Evolutionary conservation across 306 rosid genomes (phyloP).

Genomic region (apple (Malus domestica)): DNA sequence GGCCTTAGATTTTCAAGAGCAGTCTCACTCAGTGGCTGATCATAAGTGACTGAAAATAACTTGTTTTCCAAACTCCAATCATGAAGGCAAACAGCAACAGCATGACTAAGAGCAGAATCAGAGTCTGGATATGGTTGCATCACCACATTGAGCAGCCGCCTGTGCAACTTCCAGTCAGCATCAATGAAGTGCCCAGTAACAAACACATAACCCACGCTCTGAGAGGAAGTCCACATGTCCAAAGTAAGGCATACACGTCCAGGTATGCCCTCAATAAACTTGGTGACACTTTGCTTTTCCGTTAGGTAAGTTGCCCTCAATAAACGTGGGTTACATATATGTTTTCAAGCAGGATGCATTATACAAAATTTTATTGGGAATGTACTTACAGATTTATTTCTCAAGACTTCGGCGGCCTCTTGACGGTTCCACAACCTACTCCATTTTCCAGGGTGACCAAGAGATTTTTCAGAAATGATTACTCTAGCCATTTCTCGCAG

Average conservation of each 20-base stretch:
- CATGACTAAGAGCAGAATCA: constrained; percentile 64
- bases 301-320: constrained; percentile 49
- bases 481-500: too few species aligned
- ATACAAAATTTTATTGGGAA: too few species aligned
- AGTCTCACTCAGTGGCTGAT: constrained; percentile 36
- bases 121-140: constrained; percentile 95
- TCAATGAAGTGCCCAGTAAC: constrained; percentile 86
- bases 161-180: constrained; percentile 79
- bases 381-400: too few species aligned
- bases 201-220: constrained; percentile 77
- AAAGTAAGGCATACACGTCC: constrained; percentile 86
- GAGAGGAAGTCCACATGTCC: constrained; percentile 73
- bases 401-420: too few species aligned
- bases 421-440: too few species aligned
- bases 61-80: constrained; percentile 80
- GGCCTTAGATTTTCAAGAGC: constrained; percentile 72
- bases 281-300: constrained; percentile 64
- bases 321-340: too few species aligned
- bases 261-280: constrained; percentile 61
- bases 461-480: too few species aligned
- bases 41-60: constrained; percentile 70
- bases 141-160: constrained; percentile 79
- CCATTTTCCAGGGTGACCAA: too few species aligned
- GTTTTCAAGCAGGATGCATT: too few species aligned
- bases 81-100: constrained; percentile 82